Evolutionary conservation across 352 stramenopile genomes (phyloP).

Genomic region (Phytophthora megakarya): DNA sequence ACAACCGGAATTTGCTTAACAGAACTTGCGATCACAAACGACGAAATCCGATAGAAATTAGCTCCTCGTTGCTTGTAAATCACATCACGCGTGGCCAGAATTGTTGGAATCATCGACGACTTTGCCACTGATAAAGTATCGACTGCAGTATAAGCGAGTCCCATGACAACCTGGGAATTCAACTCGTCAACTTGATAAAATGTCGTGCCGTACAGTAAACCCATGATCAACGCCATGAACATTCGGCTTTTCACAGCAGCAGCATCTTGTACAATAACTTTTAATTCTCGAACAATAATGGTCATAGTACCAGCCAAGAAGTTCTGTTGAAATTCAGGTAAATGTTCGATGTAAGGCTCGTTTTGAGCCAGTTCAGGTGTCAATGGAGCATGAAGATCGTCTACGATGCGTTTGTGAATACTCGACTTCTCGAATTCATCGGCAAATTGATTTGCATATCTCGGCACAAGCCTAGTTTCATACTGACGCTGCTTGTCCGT

Average conservation of each 20-base stretch:
- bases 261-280: constrained; percentile 33
- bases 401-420: constrained; percentile 29
- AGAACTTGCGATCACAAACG: constrained; percentile 67
- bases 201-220: constrained; percentile 22
- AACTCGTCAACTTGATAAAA: constrained; percentile 32
- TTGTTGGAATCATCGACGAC: constrained; percentile 66
- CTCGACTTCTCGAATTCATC: constrained; percentile 28
- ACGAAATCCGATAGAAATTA: constrained; percentile 81
- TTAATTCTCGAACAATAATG: constrained; percentile 30
- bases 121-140: constrained; percentile 79
- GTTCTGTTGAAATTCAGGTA: constrained; percentile 32
- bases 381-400: constrained; percentile 10
- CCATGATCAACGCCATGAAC: constrained; percentile 26
- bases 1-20: constrained; percentile 43
- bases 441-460: constrained; percentile 23
- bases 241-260: constrained; percentile 28
- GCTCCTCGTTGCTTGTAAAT: constrained; percentile 87
- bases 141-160: constrained; percentile 74
- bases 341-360: constrained; percentile 23
- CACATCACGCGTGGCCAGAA: constrained; percentile 64
- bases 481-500: constrained; percentile 42
- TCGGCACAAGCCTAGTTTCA: constrained; percentile 11
- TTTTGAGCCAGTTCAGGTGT: constrained; percentile 3
- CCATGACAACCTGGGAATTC: constrained; percentile 31
- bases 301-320: constrained; percentile 14